Conservation (phyloP, 2,329 filamentous ascomycete genomes). For the Stagonosporopsis tanaceti region DNA sequence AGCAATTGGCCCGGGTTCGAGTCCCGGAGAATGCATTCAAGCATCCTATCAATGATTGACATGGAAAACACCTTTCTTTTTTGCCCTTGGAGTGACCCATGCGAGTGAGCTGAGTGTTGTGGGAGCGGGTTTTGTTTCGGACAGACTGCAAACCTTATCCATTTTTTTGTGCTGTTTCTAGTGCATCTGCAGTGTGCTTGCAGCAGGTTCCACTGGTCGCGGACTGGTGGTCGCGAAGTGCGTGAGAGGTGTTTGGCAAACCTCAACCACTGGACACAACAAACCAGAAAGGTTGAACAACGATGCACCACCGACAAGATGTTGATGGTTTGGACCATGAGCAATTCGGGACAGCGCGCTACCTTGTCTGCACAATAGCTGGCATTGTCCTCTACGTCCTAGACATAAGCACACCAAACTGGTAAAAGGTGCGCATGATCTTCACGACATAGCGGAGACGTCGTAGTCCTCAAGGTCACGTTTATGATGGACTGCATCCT, state of each 20-base stretch:
- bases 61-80: slow-evolving; percentile 1
- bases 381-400: slow-evolving; percentile 4
- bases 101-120: not conserved
- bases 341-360: not conserved
- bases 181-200: not conserved
- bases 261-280: not conserved
- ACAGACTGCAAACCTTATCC: not conserved
- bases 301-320: not conserved
- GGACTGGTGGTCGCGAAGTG: not conserved
- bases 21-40: slow-evolving; percentile 15
- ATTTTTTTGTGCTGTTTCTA: not conserved
- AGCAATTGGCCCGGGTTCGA: slow-evolving; percentile 24
- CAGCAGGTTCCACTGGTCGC: not conserved
- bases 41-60: slow-evolving; percentile 1
- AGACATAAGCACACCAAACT: not conserved
- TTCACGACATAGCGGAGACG: not conserved
- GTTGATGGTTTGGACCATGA: not conserved
- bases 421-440: slow-evolving; percentile 7
- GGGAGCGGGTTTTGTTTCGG: not conserved
- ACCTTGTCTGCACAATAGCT: not conserved
- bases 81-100: not conserved
- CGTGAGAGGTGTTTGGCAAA: not conserved
- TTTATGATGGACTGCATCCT: not conserved
- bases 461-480: not conserved
- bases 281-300: too few relatives aligned